phyloP scores from a whole-genome alignment of 257 asterid species.

The Gentiana straminea region DNA sequence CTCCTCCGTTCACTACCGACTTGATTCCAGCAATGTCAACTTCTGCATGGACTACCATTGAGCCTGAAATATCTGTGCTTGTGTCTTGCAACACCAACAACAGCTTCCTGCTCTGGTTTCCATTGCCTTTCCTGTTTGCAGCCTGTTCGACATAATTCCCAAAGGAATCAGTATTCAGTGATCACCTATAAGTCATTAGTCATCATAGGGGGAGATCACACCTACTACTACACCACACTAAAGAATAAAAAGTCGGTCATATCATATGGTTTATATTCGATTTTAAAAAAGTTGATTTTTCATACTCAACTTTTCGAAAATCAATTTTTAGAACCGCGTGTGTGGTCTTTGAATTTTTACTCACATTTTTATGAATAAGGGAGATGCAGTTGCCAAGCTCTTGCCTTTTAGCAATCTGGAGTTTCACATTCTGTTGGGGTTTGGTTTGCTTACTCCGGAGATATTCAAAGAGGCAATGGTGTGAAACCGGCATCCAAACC shows the following conservation, averaged over 20 bases:
- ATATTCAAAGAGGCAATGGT: conserved; percentile 41
- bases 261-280: too few relatives aligned
- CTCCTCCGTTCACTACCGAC: conserved; percentile 55
- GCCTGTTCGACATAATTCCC: conserved; percentile 17
- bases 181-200: too few relatives aligned
- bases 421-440: conserved; percentile 63
- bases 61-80: conserved; percentile 42
- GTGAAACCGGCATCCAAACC: conserved; percentile 60
- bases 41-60: conserved; percentile 52
- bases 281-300: too few relatives aligned
- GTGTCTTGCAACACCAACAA: conserved; percentile 55
- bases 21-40: conserved; percentile 43
- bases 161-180: too few relatives aligned
- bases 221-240: too few relatives aligned
- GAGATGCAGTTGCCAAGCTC: conserved; percentile 47
- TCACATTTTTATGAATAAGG: conserved; percentile 50
- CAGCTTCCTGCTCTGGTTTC: conserved; percentile 32
- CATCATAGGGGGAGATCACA: too few relatives aligned
- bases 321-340: too few relatives aligned
- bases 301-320: too few relatives aligned
- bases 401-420: conserved; percentile 54
- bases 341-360: conserved; percentile 11
- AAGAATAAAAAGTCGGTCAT: too few relatives aligned
- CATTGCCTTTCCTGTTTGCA: conserved; percentile 11
- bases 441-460: conserved; percentile 49